Conservation (phyloP, 495 filamentous ascomycete species). For the Podospora didyma region DNA sequence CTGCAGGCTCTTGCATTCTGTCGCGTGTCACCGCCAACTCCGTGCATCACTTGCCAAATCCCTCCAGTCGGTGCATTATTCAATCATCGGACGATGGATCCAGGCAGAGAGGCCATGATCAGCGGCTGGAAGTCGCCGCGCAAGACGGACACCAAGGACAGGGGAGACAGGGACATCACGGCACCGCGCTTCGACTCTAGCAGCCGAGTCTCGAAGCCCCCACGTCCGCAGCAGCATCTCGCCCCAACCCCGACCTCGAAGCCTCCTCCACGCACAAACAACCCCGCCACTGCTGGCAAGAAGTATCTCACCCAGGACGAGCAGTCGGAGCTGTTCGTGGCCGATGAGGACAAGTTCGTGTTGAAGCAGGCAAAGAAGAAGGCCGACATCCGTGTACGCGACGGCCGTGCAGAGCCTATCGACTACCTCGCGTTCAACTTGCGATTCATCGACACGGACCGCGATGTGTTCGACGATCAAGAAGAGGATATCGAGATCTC, state of each 20-base stretch:
- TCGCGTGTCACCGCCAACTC: not conserved
- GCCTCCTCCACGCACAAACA: constrained; percentile 1
- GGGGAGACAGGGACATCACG: constrained; percentile 37
- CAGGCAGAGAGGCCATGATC: constrained; percentile 47
- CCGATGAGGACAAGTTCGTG: constrained; percentile 94
- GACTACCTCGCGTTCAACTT: constrained; percentile 94
- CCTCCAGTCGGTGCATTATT: too few species aligned
- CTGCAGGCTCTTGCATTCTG: too few species aligned
- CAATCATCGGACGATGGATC: constrained; percentile 32
- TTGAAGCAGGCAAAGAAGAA: constrained; percentile 97
- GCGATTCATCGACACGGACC: constrained; percentile 79
- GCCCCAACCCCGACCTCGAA: constrained; percentile 12
- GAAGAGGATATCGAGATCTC: constrained; percentile 67
- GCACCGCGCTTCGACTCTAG: constrained; percentile 42
- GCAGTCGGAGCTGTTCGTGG: constrained; percentile 78
- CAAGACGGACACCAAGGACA: constrained; percentile 1
- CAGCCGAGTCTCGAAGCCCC: constrained; percentile 42
- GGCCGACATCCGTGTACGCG: constrained; percentile 92
- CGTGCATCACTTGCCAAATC: not conserved
- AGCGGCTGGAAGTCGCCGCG: constrained; percentile 36
- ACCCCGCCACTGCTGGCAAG: constrained; percentile 19
- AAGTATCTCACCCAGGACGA: constrained; percentile 58
- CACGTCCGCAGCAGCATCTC: constrained; percentile 21
- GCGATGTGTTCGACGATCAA: constrained; percentile 76
- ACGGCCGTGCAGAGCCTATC: constrained; percentile 86